These are phyloP conservation scores for Epicoccum nigrum DNA, from an alignment of 2,329 filamentous ascomycete species.

Conservation along the genomic window DNA sequence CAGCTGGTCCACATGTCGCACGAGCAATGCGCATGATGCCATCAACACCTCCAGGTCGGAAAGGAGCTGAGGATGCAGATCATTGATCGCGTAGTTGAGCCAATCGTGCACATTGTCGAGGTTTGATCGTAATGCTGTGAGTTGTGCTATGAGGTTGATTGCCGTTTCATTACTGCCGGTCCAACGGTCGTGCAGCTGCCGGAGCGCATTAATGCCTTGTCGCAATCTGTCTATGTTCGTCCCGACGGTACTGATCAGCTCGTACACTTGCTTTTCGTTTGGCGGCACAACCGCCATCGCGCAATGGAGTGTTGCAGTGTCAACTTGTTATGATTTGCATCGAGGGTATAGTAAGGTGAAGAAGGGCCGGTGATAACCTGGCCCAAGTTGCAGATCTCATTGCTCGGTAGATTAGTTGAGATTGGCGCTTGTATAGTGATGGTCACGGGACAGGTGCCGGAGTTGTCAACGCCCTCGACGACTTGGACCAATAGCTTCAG, in stretches of 20 bases:
- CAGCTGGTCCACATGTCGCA: conserved; percentile 37
- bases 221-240: conserved; percentile 41
- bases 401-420: conserved; percentile 11
- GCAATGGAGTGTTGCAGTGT: conserved; percentile 12
- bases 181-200: conserved; percentile 45
- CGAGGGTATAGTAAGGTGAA: conserved; percentile 10
- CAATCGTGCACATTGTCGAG: conserved; percentile 44
- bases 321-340: conserved; percentile 6
- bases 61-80: conserved; percentile 45
- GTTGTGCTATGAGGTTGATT: conserved; percentile 46
- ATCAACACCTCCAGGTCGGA: conserved; percentile 43
- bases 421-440: conserved; percentile 14
- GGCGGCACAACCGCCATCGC: conserved; percentile 32
- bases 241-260: conserved; percentile 36
- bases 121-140: conserved; percentile 43
- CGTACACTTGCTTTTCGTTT: conserved; percentile 39
- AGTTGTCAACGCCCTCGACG: conserved; percentile 7
- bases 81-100: conserved; percentile 42
- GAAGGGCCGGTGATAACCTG: conserved; percentile 15
- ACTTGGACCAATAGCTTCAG: conserved; percentile 13
- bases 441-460: conserved; percentile 12
- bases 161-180: conserved; percentile 37
- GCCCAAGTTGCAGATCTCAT: conserved; percentile 12
- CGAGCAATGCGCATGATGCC: conserved; percentile 38
- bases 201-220: conserved; percentile 39